Evolutionary conservation across 306 rosid genomes (phyloP), one percentile per base, ranked within the genome.

Genomic region (Rosa multiflora): DNA sequence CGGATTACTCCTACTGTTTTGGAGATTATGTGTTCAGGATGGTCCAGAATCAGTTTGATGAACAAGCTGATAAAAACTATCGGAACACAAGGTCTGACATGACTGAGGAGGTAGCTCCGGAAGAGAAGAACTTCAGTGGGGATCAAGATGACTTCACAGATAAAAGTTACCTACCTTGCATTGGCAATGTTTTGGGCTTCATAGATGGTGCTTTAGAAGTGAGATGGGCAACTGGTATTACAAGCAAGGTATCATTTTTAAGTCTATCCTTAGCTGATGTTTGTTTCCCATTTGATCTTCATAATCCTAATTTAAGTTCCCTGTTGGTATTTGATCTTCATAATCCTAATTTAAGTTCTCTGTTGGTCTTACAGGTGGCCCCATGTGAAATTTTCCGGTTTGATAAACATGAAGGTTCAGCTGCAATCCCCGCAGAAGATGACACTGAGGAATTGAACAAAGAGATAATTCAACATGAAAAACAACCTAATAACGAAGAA

Each of bases 11-110:
- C 39, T 90, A 79, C 86, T 89, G 83, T 83, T 88, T 89, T 71
- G 98, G 98, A 49, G 98, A 96, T 87, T 78, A 90, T 86, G 97
- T 96, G 84, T 87, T 87, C 82, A 88, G 87, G 94, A 82, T 81
- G 84, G 85, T 87, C 77, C 88, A 76, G 76, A 83, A 85, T 59
- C 90, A 91, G 80, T 80, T 82, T 76, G 90, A 72, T 75, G 86
- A 78, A 76, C 87, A 74, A 78, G 87, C 83, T 76, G 85, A 80
- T 55, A 63, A 80, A 80, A 75, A 83, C 75, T 59, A 67, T 66
- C 87, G 40, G 17, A 80, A 74, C 74, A 80, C 75, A 58, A 82
- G 78, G 46, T 78, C 66, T 74, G 82, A 56, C 64, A 67, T 82
- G 85, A 74, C 55, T 72, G 83, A 58, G 64, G 90, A 82, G 62